Evolutionary conservation across 1,284 basidiomycete species (phyloP).

Genomic region (Pseudozyma tsukubaensis): DNA sequence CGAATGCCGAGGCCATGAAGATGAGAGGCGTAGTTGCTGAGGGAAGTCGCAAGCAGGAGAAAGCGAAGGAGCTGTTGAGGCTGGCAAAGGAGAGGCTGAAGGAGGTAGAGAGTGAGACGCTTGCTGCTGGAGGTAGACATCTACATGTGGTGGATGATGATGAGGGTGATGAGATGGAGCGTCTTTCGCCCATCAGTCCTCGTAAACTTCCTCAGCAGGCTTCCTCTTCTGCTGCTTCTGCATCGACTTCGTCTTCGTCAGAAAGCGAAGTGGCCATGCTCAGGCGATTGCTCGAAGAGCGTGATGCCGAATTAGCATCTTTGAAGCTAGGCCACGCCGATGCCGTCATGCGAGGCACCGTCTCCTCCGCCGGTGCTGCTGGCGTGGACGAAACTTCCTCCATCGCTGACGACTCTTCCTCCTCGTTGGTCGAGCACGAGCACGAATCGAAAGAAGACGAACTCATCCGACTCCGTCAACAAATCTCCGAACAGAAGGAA

Average conservation of each 20-base stretch:
- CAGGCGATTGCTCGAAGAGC: slow-evolving; percentile 24
- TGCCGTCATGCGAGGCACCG: slow-evolving; percentile 20
- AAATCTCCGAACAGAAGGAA: slow-evolving; percentile 45
- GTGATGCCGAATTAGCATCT: slow-evolving; percentile 34
- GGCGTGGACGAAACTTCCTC: slow-evolving; percentile 6
- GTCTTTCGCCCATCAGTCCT: neutral
- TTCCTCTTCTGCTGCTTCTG: too few species aligned
- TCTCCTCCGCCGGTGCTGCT: neutral
- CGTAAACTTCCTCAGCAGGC: too few species aligned
- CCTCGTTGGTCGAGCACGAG: too few species aligned
- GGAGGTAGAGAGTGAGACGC: slow-evolving; percentile 26
- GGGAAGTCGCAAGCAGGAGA: slow-evolving; percentile 47
- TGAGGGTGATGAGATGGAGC: neutral
- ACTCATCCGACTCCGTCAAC: slow-evolving; percentile 24
- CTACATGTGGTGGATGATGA: neutral
- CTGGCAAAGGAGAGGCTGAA: slow-evolving; percentile 34
- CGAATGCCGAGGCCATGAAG: slow-evolving; percentile 45
- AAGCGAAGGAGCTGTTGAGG: slow-evolving; percentile 33
- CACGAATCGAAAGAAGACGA: slow-evolving; percentile 6
- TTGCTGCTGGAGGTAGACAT: neutral
- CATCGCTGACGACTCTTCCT: neutral
- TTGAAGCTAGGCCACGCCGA: slow-evolving; percentile 37
- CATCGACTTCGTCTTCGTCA: neutral
- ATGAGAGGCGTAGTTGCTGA: slow-evolving; percentile 24
- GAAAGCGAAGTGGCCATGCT: slow-evolving; percentile 25